phyloP scores from a whole-genome alignment of 805 yeast genomes.

The Spathaspora girioi region DNA sequence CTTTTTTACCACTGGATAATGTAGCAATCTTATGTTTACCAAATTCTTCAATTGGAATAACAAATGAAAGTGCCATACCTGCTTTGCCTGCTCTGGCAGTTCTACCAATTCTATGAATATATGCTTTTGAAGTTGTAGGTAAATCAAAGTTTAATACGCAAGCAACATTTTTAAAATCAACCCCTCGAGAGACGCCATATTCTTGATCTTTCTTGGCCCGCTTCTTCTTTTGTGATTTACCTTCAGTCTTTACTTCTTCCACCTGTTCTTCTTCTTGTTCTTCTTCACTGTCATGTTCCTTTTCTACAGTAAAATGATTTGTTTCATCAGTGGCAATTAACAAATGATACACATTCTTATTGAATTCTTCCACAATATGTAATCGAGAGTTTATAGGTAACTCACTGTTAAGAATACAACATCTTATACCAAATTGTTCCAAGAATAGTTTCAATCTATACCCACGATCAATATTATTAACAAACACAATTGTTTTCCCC shows the following conservation, averaged over 20 bases:
- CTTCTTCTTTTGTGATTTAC: slow-evolving; percentile 25
- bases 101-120: slow-evolving; percentile 92
- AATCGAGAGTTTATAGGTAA: slow-evolving; percentile 88
- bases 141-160: slow-evolving; percentile 94
- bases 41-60: slow-evolving; percentile 75
- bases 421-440: slow-evolving; percentile 89
- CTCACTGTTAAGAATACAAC: slow-evolving; percentile 88
- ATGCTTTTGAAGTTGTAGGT: slow-evolving; percentile 84
- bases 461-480: slow-evolving; percentile 92
- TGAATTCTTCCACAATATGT: slow-evolving; percentile 93
- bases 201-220: slow-evolving; percentile 57
- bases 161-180: slow-evolving; percentile 92
- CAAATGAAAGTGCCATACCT: slow-evolving; percentile 93
- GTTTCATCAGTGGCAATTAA: slow-evolving; percentile 95
- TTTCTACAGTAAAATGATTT: slow-evolving; percentile 49
- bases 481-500: slow-evolving; percentile 89
- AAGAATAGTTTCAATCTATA: slow-evolving; percentile 85
- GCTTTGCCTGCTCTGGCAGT: slow-evolving; percentile 97
- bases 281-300: slow-evolving; percentile 39
- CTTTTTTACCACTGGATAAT: slow-evolving; percentile 66
- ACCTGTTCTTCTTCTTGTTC: slow-evolving; percentile 28
- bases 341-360: slow-evolving; percentile 80
- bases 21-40: slow-evolving; percentile 86
- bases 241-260: slow-evolving; percentile 34
- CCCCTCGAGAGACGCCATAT: slow-evolving; percentile 94